These are phyloP conservation scores for Colletotrichum ledebouriae DNA, from an alignment of 2,329 filamentous ascomycete genomes.

Conservation along the genomic window DNA sequence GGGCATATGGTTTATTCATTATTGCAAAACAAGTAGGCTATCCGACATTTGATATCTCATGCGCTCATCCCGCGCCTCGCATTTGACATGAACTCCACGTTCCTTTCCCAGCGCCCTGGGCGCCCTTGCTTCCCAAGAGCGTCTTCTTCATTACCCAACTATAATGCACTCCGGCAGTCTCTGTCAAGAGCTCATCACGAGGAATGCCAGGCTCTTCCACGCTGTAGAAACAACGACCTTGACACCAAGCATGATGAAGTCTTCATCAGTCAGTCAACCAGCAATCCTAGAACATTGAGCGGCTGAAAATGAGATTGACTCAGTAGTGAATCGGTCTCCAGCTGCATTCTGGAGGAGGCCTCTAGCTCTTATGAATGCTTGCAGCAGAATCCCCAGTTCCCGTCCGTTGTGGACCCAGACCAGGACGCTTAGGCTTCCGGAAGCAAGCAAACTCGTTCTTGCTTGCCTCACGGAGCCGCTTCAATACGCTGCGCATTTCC, in stretches of 20 bases:
- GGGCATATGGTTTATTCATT: not conserved
- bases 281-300: not conserved
- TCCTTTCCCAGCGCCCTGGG: not conserved
- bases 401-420: conserved; percentile 50
- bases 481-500: conserved; percentile 89
- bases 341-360: conserved; percentile 36
- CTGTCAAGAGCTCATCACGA: no score
- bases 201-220: no score
- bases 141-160: no score
- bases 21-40: conserved; percentile 32
- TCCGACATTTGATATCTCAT: conserved; percentile 18
- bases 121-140: not conserved
- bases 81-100: not conserved
- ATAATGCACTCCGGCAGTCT: no score
- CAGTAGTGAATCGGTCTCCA: conserved; percentile 20
- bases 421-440: conserved; percentile 70
- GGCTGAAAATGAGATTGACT: not conserved
- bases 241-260: not conserved
- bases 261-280: not conserved
- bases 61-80: conserved; percentile 15
- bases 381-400: conserved; percentile 51
- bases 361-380: conserved; percentile 42
- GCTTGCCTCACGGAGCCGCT: conserved; percentile 84
- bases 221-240: not conserved
- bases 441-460: conserved; percentile 92